Percentiles rank a stretch among this genome's conserved stretches.
phyloP scores from a whole-genome alignment of 352 stramenopile species.

The Peronospora belbahrii region DNA sequence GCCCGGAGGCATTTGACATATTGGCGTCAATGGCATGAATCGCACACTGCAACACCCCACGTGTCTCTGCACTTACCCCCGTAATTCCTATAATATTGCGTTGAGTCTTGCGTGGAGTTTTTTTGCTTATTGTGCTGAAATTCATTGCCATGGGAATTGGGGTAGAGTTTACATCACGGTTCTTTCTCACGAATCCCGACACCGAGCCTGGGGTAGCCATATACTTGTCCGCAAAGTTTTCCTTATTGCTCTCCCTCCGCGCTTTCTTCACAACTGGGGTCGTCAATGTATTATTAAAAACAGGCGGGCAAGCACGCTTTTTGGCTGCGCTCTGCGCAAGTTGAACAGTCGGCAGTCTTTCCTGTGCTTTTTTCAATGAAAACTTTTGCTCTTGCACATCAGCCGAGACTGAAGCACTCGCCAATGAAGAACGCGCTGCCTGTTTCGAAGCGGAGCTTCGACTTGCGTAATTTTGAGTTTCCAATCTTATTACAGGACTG shows the following conservation, averaged over 20 bases:
- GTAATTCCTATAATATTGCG: conserved; percentile 75
- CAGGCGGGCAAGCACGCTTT: conserved; percentile 14
- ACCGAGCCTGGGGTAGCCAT: conserved; percentile 24
- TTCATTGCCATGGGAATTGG: conserved; percentile 28
- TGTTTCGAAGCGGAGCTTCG: conserved; percentile 5
- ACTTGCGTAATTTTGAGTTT: conserved; percentile 12
- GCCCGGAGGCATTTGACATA: conserved; percentile 33
- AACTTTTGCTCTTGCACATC: conserved; percentile 8
- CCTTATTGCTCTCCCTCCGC: conserved; percentile 12
- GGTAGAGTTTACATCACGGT: conserved; percentile 23
- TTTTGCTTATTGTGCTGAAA: conserved; percentile 26
- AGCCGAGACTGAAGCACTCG: conserved; percentile 15
- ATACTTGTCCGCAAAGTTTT: conserved; percentile 13
- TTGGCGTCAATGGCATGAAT: conserved; percentile 73
- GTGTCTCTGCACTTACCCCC: conserved; percentile 46
- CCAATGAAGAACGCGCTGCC: conserved; percentile 11
- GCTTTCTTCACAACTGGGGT: conserved; percentile 28
- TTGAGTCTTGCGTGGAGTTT: conserved; percentile 19
- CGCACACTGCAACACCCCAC: conserved; percentile 60
- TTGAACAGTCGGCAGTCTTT: conserved; percentile 11
- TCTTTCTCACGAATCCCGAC: conserved; percentile 24
- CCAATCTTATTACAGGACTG: conserved; percentile 8
- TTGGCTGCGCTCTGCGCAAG: conserved; percentile 13
- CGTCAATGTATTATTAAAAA: conserved; percentile 12
- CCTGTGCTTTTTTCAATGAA: conserved; percentile 13